Base-by-base conservation (phyloP, 2,329 filamentous ascomycete species). In the Alternaria metachromatica region DNA sequence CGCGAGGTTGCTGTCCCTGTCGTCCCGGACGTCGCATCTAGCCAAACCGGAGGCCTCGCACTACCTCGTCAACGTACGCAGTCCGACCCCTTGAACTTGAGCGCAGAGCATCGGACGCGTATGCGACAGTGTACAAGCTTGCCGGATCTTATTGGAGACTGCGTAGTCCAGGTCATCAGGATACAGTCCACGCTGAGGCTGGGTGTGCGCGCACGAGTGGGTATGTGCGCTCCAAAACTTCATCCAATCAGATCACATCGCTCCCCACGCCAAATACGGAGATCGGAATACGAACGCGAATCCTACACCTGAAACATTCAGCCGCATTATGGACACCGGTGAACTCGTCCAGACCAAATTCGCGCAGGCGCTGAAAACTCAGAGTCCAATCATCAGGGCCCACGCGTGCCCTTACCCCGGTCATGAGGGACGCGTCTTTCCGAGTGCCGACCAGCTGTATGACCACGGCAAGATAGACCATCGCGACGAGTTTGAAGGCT, bases 381-480 rank as follows among this genome's bases (percentile, higher is more conserved):
- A 80, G 68, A 64, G 66, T 21, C 56, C 64, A 20, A 53, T 60
- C 9, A 61, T 67, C 10, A 67, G 70, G 18, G 56, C 67, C 21
- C 54, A 78, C 6, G 55, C 68, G 1, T 80, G 78, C 63, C 78
- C 78, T 2, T 79, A 73, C 49, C 72, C 72, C 25, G 60, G 57
- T 6, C 72, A 76, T 23, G 58, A 70, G 9, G 72, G 72, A 2
- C 66, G 72, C 1, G 72, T 76, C 0, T 80, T 80, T 60, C 74
- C 75, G 10, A 68, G 10, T 30, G 18, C 72, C 1, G 68, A 74
- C 12, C 72, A 76, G 28, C 62, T 80, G 1, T 65, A 65, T 30
- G 55, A 62, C 28, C 78, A 80, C 59, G 72, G 66, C 9, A 71
- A 58, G n/a, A 46, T 62, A 3, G 73, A 79, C 9, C 78, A 80